Percentiles rank a stretch among this genome's conserved stretches.
phyloP scores from a whole-genome alignment of 495 filamentous ascomycete species.

The Daldinia loculata region DNA sequence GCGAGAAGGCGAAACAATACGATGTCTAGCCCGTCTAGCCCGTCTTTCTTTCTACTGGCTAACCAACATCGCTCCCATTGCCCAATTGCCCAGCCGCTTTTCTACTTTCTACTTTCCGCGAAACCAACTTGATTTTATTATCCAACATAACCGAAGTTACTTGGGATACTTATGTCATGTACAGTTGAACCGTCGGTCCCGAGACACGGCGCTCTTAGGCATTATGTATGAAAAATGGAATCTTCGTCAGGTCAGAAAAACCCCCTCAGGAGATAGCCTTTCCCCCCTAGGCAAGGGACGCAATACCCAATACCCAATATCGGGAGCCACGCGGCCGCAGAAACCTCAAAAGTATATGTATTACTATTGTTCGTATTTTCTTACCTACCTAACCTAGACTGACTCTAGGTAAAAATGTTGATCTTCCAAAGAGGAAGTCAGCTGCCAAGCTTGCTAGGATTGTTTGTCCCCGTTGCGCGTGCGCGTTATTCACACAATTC shows the following conservation, averaged over 20 bases:
- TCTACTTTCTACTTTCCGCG: neutral
- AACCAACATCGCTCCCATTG: neutral
- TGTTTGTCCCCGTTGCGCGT: constrained; percentile 33
- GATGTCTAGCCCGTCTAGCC: constrained; percentile 8
- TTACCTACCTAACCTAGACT: constrained; percentile 33
- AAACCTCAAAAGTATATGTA: constrained; percentile 30
- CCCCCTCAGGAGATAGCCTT: neutral
- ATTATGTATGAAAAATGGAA: constrained; percentile 13
- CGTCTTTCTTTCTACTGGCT: constrained; percentile 1
- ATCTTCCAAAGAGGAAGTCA: constrained; percentile 43
- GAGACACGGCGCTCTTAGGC: constrained; percentile 33
- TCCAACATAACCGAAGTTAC: constrained; percentile 25
- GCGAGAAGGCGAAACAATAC: constrained; percentile 43
- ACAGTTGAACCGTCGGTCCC: constrained; percentile 30
- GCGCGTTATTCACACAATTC: constrained; percentile 22
- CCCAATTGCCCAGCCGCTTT: constrained; percentile 5
- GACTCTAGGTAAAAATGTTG: constrained; percentile 26
- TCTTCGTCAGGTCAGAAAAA: constrained; percentile 16
- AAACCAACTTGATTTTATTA: constrained; percentile 7
- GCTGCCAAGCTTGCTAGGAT: constrained; percentile 50
- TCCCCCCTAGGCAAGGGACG: constrained; percentile 32
- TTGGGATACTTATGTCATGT: neutral
- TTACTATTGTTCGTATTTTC: constrained; percentile 45
- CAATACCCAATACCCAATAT: neutral
- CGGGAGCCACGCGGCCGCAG: constrained; percentile 31